Evolutionary conservation across 2,329 filamentous ascomycete species (phyloP), one percentile per base, ranked within the genome.

Genomic region (Leptographium wingfieldii): DNA sequence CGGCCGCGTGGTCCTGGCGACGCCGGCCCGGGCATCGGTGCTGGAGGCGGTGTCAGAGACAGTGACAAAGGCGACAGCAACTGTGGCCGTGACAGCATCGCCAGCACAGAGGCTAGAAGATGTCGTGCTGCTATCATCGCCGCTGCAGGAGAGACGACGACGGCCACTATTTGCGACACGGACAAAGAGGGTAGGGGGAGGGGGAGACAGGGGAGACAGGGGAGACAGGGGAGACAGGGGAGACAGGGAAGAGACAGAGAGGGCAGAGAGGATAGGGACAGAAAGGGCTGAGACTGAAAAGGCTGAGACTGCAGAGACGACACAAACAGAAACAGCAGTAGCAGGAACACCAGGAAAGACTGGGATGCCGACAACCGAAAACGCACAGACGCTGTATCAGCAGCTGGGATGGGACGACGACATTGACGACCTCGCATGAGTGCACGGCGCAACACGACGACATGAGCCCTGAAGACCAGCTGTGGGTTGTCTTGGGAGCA

Each of bases 341-440:
- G 55, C 38, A 51, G 16, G 2, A 55, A 49, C 14, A 56, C 33
- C 31, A 25, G 31, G 12, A 46, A 16, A 19, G 38, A 12, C 38
- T 12, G 19, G 52, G 2, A 33, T 22, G 25, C 14, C 27, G 22
- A 12, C 27, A 43, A 14, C 52, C 3, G 5, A 53, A 10, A 35
- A 6, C 33, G 5, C 33, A 40, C 62, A 71, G 63, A 79, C 77
- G 12, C 78, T 84, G 57, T 84, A 80, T 65, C 73, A 80, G 65
- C 72, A 72, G 64, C 68, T 84, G 51, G 81, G 81, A 54, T 84
- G 81, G 81, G 79, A 83, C 66, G 76, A 82, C 61, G 79, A 83
- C 67, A 74, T 69, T 5, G 68, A 70, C 62, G 67, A 69, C 27
- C 59, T 68, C 58, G 61, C 63, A 63, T 67, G 46, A 55, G 27